Percentiles rank a stretch among this genome's conserved stretches.
Evolutionary conservation across 2,329 filamentous ascomycete genomes (phyloP).

Genomic region (Alternaria tenuissima): DNA sequence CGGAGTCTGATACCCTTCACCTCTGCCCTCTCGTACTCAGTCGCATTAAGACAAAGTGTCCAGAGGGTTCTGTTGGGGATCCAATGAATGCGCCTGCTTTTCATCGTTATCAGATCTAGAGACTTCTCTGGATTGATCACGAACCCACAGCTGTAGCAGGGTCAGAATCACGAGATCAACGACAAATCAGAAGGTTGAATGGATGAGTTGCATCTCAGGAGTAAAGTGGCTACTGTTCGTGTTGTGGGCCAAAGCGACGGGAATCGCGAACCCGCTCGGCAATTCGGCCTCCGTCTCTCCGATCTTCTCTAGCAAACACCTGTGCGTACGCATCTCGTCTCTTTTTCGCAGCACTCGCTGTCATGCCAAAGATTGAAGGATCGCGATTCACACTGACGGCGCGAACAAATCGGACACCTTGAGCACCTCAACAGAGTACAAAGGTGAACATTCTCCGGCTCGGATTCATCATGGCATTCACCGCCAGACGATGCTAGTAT

Average conservation of each 20-base stretch:
- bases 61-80: background rate
- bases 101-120: background rate
- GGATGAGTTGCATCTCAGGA: background rate
- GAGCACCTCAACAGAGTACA: background rate
- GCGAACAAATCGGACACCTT: background rate
- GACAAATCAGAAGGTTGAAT: background rate
- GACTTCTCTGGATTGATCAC: no score
- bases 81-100: background rate
- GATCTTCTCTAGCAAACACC: background rate
- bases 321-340: slow-evolving; percentile 1
- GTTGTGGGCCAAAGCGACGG: background rate
- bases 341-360: background rate
- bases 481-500: background rate
- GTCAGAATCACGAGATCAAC: background rate
- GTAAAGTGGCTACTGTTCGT: background rate
- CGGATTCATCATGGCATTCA: background rate
- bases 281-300: background rate
- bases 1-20: background rate
- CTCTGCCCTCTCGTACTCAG: background rate
- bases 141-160: background rate
- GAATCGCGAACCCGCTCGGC: background rate
- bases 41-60: background rate
- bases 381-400: background rate
- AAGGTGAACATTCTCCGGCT: background rate
- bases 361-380: background rate